phyloP scores from a whole-genome alignment of 768 basidiomycete species.

The Rhizopogon roseolus region DNA sequence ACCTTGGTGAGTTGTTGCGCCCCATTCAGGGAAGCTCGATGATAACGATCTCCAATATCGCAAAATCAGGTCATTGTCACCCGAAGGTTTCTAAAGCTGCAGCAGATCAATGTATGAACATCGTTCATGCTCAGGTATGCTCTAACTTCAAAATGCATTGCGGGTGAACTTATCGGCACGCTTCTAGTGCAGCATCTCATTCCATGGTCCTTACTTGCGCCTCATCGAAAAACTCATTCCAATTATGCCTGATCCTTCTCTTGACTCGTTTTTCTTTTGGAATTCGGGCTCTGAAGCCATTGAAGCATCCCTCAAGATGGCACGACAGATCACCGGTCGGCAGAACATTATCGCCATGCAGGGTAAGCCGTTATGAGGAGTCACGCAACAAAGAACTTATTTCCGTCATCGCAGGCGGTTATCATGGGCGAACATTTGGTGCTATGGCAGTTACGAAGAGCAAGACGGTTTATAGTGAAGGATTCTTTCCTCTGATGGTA shows the following conservation, averaged over 20 bases:
- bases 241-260: constrained; percentile 84
- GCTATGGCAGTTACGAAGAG: constrained; percentile 92
- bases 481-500: constrained; percentile 81
- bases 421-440: constrained; percentile 91
- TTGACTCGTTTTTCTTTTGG: constrained; percentile 97
- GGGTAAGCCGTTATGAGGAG: constrained; percentile 36
- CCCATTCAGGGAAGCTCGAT: neutral
- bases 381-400: neutral
- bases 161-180: too few species aligned
- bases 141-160: neutral
- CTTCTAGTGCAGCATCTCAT: constrained; percentile 81
- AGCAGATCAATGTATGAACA: constrained; percentile 78
- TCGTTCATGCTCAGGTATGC: constrained; percentile 74
- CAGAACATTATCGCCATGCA: constrained; percentile 93
- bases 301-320: constrained; percentile 87
- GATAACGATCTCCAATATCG: neutral
- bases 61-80: constrained; percentile 71
- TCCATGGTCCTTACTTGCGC: constrained; percentile 80
- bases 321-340: constrained; percentile 67
- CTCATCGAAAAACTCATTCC: constrained; percentile 85
- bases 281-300: constrained; percentile 95
- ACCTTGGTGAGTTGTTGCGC: constrained; percentile 50
- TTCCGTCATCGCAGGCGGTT: constrained; percentile 46
- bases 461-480: constrained; percentile 87
- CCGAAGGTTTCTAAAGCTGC: constrained; percentile 83